phyloP scores from a whole-genome alignment of 139 green algal species.

The Micractinium sp. region DNA sequence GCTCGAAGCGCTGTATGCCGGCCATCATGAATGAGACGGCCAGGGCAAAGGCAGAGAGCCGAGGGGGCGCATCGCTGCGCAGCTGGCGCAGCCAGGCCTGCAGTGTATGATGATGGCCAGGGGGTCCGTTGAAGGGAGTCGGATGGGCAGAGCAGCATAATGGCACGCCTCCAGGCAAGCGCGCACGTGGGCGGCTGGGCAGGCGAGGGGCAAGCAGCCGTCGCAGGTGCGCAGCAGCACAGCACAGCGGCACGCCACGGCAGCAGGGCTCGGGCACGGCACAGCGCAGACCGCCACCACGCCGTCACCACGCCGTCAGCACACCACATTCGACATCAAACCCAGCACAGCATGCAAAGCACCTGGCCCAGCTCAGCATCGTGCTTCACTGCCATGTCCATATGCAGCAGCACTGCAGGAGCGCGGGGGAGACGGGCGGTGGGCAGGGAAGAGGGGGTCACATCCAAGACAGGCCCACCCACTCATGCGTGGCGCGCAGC shows the following conservation, averaged over 20 bases:
- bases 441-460: background rate
- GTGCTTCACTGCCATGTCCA: constrained; percentile 45
- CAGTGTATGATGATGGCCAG: background rate
- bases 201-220: background rate
- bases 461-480: no score
- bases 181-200: no score
- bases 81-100: constrained; percentile 33
- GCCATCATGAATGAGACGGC: constrained; percentile 39
- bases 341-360: background rate
- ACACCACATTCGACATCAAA: no score
- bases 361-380: constrained; percentile 39
- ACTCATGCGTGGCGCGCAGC: no score
- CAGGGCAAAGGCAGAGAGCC: constrained; percentile 24
- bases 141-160: background rate
- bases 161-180: no score
- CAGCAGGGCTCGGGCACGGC: no score
- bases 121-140: no score
- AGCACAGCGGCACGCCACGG: background rate
- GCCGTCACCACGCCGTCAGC: background rate
- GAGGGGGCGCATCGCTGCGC: constrained; percentile 4
- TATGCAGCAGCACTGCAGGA: constrained; percentile 34
- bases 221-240: background rate
- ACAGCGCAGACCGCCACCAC: background rate
- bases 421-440: background rate
- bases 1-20: constrained; percentile 33